phyloP scores from a whole-genome alignment of 148 eudicot genomes.

The Diospyros kaki region DNA sequence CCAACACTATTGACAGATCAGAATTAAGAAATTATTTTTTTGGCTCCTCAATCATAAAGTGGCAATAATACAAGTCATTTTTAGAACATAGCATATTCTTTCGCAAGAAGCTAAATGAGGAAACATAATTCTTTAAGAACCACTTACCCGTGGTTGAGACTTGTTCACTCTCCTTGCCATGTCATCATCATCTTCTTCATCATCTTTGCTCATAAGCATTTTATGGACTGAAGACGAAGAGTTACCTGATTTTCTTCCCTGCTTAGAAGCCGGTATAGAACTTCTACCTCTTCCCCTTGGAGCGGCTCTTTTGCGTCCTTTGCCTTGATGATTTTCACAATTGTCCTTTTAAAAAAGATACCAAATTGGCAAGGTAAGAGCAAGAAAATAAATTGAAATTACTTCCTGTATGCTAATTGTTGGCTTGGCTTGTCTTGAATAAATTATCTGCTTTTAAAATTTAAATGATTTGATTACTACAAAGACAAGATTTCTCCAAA shows the following conservation, averaged over 20 bases:
- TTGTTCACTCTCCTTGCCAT: conserved; percentile 37
- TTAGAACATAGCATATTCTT: background rate
- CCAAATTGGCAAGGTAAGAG: background rate
- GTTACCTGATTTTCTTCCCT: conserved; percentile 72
- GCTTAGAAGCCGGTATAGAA: conserved; percentile 53
- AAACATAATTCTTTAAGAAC: background rate
- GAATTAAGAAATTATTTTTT: too few relatives aligned
- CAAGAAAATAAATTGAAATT: conserved; percentile 1
- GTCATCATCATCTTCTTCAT: conserved; percentile 60
- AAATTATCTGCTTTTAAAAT: background rate
- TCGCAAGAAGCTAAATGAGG: background rate
- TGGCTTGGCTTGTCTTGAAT: too few relatives aligned
- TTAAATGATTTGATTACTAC: background rate
- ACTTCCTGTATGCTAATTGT: background rate
- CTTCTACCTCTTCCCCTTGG: conserved; percentile 84
- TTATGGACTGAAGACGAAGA: conserved; percentile 62
- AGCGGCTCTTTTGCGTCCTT: conserved; percentile 80
- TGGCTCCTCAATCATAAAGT: background rate
- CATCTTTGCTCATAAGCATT: conserved; percentile 53
- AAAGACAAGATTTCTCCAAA: background rate
- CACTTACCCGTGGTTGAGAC: conserved; percentile 72
- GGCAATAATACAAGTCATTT: conserved; percentile 1
- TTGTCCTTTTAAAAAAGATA: conserved; percentile 44
- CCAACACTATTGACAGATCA: too few relatives aligned
- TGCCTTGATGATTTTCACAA: conserved; percentile 39